Evolutionary conservation across 805 yeast species (phyloP), one percentile per base, ranked within the genome.

Genomic region (Martiniozyma abietophila): DNA sequence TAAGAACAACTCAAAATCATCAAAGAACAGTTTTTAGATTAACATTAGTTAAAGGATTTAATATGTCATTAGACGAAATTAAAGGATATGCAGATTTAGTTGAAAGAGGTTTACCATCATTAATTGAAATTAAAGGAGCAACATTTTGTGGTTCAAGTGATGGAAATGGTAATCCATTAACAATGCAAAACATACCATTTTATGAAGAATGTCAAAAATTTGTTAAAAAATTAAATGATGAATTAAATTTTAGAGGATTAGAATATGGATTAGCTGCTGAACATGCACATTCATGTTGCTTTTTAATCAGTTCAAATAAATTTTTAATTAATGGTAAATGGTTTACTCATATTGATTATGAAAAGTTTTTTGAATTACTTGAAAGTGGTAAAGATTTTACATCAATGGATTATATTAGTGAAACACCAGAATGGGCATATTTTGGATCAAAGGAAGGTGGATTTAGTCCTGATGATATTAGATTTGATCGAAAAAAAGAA

Each of bases 101-200:
- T 14, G 80, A 69, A 39, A 68, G 76, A 36, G 96, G 86, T 3
- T 60, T 64, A 40, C 96, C 96, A 2, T 78, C 94, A 27, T 82
- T 86, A 47, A 80, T 86, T 39, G 96, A 86, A 57, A 80, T 86
- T 40, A 86, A 86, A 58, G 96, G 96, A 36, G 96, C 95, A 9
- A 86, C 96, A 0, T 86, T 83, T 61, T 85, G 96, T 64, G 96
- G 96, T 0, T 80, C 94, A 0, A 80, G 95, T 9, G 62, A 61
- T 36, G 84, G 79, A 29, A 81, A 83, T 53, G 88, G 92, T 22
- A 84, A 86, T 50, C 88, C 95, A 31, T 64, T 86, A 45, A 85
- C 96, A 3, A 86, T 86, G 96, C 89, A 86, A 53, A 86, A 86
- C 51, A 92, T 88, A 37, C 96, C 96, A 29, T 86, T 82, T 51